Evolutionary conservation across 148 eudicot genomes (phyloP).

Genomic region (Diospyros kaki): DNA sequence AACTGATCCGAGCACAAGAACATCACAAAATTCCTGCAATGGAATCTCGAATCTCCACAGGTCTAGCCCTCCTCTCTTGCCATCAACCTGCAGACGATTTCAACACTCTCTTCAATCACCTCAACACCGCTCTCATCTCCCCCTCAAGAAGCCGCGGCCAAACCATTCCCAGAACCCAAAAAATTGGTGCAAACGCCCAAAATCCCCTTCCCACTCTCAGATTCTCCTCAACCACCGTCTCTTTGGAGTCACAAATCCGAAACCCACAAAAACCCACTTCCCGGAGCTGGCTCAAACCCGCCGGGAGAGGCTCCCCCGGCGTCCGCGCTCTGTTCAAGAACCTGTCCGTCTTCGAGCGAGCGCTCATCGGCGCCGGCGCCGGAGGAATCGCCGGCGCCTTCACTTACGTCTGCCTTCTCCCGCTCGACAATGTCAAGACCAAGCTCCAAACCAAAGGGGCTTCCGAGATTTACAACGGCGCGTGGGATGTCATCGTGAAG

Average conservation of each 20-base stretch:
- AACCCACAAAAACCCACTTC: conserved; percentile 37
- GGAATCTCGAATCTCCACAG: conserved; percentile 31
- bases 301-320: conserved; percentile 23
- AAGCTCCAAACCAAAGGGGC: conserved; percentile 90
- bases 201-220: conserved; percentile 16
- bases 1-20: too few relatives aligned
- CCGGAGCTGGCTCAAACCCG: conserved; percentile 42
- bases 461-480: conserved; percentile 52
- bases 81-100: conserved; percentile 30
- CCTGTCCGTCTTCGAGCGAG: conserved; percentile 68
- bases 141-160: conserved; percentile 22
- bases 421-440: conserved; percentile 84
- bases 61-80: conserved; percentile 32
- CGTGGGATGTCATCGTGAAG: conserved; percentile 71
- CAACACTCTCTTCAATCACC: conserved; percentile 49
- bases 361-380: conserved; percentile 72
- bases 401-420: conserved; percentile 74
- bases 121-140: conserved; percentile 46
- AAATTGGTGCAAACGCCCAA: background rate
- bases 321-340: conserved; percentile 32
- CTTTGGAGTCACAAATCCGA: conserved; percentile 30
- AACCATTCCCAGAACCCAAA: background rate
- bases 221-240: conserved; percentile 59
- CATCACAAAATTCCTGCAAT: conserved; percentile 8
- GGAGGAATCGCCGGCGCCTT: conserved; percentile 91